These are phyloP conservation scores for Barnettozyma populi DNA, from an alignment of 805 yeast genomes.

Conservation along the genomic window DNA sequence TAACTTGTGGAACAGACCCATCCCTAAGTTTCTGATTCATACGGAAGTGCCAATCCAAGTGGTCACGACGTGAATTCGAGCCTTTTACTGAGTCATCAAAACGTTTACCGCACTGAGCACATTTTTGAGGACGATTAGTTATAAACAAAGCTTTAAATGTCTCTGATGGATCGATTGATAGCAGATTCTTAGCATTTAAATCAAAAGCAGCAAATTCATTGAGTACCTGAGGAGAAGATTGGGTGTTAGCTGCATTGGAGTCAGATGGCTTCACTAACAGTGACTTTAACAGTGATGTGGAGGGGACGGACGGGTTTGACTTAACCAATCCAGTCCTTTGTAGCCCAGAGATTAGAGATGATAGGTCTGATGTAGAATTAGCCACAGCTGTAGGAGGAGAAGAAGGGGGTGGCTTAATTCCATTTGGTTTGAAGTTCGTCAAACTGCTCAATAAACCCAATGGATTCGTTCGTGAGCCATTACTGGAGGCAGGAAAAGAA, in stretches of 20 bases:
- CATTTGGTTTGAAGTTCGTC: constrained; percentile 13
- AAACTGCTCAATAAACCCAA: constrained; percentile 17
- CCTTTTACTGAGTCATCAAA: constrained; percentile 61
- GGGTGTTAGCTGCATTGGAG: neutral
- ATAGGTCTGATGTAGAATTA: constrained; percentile 12
- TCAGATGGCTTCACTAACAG: neutral
- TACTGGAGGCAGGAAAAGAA: neutral
- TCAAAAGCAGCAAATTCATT: constrained; percentile 22
- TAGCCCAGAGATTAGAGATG: constrained; percentile 15
- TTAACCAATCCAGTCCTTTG: constrained; percentile 21
- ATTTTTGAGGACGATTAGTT: constrained; percentile 57
- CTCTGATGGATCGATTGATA: constrained; percentile 41
- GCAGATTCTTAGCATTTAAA: constrained; percentile 25
- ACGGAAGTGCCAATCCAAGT: constrained; percentile 95
- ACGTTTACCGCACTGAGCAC: constrained; percentile 86
- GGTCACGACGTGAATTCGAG: constrained; percentile 48
- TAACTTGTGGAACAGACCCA: constrained; percentile 52
- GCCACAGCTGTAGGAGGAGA: neutral
- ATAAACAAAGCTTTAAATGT: constrained; percentile 14
- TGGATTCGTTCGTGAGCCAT: constrained; percentile 6
- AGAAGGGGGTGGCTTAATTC: neutral
- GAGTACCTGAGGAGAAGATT: neutral
- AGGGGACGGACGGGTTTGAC: constrained; percentile 1
- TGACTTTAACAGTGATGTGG: neutral
- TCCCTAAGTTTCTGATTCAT: constrained; percentile 71